Conservation (phyloP, 75 land plant genomes). For the Selaginella tamariscina region DNA sequence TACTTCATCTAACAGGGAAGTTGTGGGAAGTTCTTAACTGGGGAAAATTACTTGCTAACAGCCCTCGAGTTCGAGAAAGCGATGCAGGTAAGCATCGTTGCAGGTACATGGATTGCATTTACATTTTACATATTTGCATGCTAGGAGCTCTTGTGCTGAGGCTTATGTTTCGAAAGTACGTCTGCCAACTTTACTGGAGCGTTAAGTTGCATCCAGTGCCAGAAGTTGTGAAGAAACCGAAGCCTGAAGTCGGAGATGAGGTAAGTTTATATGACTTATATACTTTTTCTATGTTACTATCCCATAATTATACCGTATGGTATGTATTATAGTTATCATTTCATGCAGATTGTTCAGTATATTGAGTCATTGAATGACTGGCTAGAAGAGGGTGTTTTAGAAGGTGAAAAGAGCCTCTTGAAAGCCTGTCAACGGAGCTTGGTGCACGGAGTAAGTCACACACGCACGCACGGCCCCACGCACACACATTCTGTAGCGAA, state of each 20-base stretch:
- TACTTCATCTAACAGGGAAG: too few relatives aligned
- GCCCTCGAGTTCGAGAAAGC: slow-evolving; percentile 95
- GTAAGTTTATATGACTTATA: too few relatives aligned
- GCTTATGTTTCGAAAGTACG: slow-evolving; percentile 84
- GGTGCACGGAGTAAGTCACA: slow-evolving; percentile 98
- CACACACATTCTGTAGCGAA: too few relatives aligned
- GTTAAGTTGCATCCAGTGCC: slow-evolving; percentile 34
- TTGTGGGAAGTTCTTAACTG: slow-evolving; percentile 48
- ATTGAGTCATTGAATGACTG: slow-evolving; percentile 63
- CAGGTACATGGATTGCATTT: too few relatives aligned
- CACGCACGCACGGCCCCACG: too few relatives aligned
- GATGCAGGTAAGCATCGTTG: too few relatives aligned
- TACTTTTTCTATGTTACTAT: too few relatives aligned
- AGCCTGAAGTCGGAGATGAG: neutral
- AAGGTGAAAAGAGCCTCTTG: slow-evolving; percentile 72
- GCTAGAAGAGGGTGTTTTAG: slow-evolving; percentile 54
- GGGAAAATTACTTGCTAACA: slow-evolving; percentile 72
- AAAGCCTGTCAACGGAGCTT: slow-evolving; percentile 85
- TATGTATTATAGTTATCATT: too few relatives aligned
- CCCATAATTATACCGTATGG: too few relatives aligned
- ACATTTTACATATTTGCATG: too few relatives aligned
- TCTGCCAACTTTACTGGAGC: slow-evolving; percentile 70
- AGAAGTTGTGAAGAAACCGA: neutral
- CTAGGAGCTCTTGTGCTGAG: slow-evolving; percentile 79
- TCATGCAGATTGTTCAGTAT: slow-evolving; percentile 43